Base-by-base conservation (phyloP, 2,329 filamentous ascomycete genomes). In the Juglanconis sp. region DNA sequence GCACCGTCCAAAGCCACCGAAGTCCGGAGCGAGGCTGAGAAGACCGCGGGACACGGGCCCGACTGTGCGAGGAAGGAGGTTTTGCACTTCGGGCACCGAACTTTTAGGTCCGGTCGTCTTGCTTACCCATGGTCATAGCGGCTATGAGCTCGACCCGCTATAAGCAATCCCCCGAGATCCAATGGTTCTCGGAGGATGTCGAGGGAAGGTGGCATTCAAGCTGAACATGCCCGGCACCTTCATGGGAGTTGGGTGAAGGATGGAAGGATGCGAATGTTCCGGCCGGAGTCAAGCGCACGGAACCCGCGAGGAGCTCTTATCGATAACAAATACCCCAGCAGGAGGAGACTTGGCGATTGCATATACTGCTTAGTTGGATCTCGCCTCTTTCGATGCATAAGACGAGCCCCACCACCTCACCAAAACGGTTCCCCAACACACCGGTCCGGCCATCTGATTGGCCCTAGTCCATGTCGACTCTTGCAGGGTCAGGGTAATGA, bases 381-480 rank as follows among this genome's bases (percentile, higher is more conserved):
- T 5, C 32, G 38, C 53, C 50, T 24, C 13, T n/a, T 7, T 59
- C 49, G 9, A 1, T 47, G 31, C 58, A 60, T 53, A 42, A 17
- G 13, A n/a, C 30, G 36, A 36, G 15, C 50, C 57, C 61, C 61
- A 60, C 61, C 61, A 56, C 60, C 61, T 59, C 61, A 63, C 61
- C 61, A 63, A 61, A 60, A 47, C 30, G 57, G 44, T 57, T 52
- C 60, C 60, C 61, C 61, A 63, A 63, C 61, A 59, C 59, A 52
- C 54, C 44, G 53, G 50, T 32, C 17, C 53, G 15, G 35, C 57
- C 44, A 13, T 15, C 5, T 63, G 53, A 60, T 63, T 63, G 61
- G 61, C 5, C 36, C 9, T 32, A 42, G 40, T 52, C 44, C 47
- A 49, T 42, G 50, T 63, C 53, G 35, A 49, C 44, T 49, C 56